Conservation (phyloP, 129 eudicot genomes). For the Gnaphalium uliginosum region DNA sequence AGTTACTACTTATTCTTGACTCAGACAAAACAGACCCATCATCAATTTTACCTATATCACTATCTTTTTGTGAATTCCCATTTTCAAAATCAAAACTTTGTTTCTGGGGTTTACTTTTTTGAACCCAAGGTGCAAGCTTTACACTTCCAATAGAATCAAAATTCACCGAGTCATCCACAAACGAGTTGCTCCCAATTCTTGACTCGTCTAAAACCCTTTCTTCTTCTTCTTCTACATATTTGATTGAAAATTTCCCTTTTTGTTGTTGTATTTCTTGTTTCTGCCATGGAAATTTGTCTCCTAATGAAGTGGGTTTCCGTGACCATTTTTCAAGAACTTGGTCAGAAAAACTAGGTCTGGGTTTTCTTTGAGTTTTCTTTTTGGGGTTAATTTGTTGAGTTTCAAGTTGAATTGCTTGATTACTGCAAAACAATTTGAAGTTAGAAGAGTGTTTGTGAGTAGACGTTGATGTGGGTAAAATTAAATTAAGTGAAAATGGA, state of each 20-base stretch:
- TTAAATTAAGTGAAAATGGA: slow-evolving; percentile 29
- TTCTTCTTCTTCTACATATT: slow-evolving; percentile 18
- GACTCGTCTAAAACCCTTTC: slow-evolving; percentile 30
- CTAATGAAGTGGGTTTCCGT: slow-evolving; percentile 42
- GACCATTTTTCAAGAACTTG: slow-evolving; percentile 90
- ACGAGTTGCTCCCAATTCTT: slow-evolving; percentile 14
- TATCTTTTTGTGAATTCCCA: slow-evolving; percentile 10
- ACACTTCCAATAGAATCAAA: slow-evolving; percentile 22
- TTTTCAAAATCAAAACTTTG: slow-evolving; percentile 33
- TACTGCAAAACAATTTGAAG: slow-evolving; percentile 14
- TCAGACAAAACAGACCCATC: slow-evolving; percentile 27
- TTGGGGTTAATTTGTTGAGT: slow-evolving; percentile 36
- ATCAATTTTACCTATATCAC: slow-evolving; percentile 5
- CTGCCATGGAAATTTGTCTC: slow-evolving; percentile 77
- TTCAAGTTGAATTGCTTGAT: slow-evolving; percentile 41
- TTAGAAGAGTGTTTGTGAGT: slow-evolving; percentile 19
- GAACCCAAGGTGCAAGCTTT: slow-evolving; percentile 70
- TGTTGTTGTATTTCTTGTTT: slow-evolving; percentile 23
- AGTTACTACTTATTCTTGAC: slow-evolving; percentile 16
- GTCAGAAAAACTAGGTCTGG: slow-evolving; percentile 80
- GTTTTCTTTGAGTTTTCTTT: slow-evolving; percentile 67
- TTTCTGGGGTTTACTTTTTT: slow-evolving; percentile 44
- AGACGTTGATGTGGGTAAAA: slow-evolving; percentile 15
- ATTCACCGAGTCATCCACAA: slow-evolving; percentile 22
- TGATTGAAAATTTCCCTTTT: slow-evolving; percentile 1